Evolutionary conservation across 2,329 filamentous ascomycete species (phyloP), one percentile per base, ranked within the genome.

Genomic region (Colletotrichum acutatum): DNA sequence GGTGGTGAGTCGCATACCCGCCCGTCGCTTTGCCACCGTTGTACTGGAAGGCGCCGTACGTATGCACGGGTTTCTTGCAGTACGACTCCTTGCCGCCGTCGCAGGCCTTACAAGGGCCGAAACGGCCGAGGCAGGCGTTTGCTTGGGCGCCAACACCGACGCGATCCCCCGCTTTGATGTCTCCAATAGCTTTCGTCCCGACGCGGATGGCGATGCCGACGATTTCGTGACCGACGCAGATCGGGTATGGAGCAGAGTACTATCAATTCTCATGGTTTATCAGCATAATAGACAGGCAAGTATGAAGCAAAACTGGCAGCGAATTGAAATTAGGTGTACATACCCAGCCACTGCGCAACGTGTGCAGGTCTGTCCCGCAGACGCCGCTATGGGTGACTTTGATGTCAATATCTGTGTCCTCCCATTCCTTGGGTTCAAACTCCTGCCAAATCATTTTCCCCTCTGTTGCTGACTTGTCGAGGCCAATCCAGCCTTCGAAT

Each of bases 341-440:
- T 37, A 37, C 66, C 88, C 88, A 90, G 62, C 87, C 90, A 2
- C 87, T 88, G 49, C 86, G 84, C 6, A 92, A 83, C 2, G 84
- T 87, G 80, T 92, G 90, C 32, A 92, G 61, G 74, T 92, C 90
- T 1, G 87, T 88, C 67, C 90, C 91, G 78, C 91, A 93, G 75
- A 93, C 87, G 74, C 91, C 91, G 77, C 90, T 92, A 82, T 92
- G 90, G 3, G 89, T 88, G 75, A 93, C 83, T 77, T 88, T 85
- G 77, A 93, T 91, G 77, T 93, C 91, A 64, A 93, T 81, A 75
- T 93, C 90, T 28, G 85, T 88, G 79, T 93, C 91, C 65, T 90
- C 87, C 88, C 90, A 93, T 9, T 82, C 80, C 84, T 93, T 93
- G 34, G 90, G 90, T 79, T 90, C 84, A 68, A 88, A 92, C 71